phyloP scores from a whole-genome alignment of 257 asterid species.

The Rhazya stricta region DNA sequence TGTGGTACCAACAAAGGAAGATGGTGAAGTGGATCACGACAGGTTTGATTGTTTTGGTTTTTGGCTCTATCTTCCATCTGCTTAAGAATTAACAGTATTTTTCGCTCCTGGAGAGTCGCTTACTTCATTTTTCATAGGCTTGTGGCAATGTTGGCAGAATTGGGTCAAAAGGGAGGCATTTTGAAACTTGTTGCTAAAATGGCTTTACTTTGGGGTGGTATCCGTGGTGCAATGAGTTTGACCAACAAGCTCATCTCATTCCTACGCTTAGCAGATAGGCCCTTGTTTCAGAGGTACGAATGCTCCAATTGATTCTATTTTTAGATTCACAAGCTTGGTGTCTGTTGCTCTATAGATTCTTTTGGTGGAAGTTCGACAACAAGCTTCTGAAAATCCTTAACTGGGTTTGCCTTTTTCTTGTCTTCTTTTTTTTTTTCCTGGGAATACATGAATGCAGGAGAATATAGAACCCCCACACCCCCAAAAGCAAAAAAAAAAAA shows the following conservation, averaged over 20 bases:
- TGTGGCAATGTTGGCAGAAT: constrained; percentile 78
- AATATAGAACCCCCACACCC: background rate
- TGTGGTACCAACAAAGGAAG: constrained; percentile 79
- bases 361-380: background rate
- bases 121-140: constrained; percentile 43
- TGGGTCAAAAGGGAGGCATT: constrained; percentile 91
- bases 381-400: background rate
- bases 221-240: constrained; percentile 96
- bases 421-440: background rate
- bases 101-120: constrained; percentile 24
- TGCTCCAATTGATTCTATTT: constrained; percentile 11
- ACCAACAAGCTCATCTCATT: constrained; percentile 77
- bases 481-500: background rate
- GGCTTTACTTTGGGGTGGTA: constrained; percentile 96
- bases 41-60: constrained; percentile 44
- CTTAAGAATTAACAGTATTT: background rate
- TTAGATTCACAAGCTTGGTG: background rate
- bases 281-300: constrained; percentile 70
- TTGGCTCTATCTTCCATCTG: background rate
- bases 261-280: constrained; percentile 79
- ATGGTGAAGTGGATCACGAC: constrained; percentile 87
- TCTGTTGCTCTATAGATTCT: background rate
- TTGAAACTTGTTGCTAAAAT: constrained; percentile 69
- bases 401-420: background rate
- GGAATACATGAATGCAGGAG: background rate